A percentile compares a stretch with the other conserved stretches of the same genome.
Conservation (phyloP, 2,329 filamentous ascomycete genomes). For the Botrytis paeoniae region DNA sequence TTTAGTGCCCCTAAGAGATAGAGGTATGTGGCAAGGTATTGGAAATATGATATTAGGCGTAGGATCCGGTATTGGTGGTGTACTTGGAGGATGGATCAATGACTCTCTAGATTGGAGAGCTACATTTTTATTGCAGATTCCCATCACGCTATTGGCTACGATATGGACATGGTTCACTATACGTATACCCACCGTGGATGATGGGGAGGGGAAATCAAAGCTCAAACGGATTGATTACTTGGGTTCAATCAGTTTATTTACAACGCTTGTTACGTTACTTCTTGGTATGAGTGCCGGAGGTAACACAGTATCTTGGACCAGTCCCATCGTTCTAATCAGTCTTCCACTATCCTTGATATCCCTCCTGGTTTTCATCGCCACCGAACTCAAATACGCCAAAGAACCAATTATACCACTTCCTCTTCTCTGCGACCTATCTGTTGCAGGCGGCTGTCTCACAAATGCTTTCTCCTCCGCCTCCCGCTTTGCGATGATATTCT, state of each 20-base stretch:
- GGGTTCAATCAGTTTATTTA: conserved; percentile 62
- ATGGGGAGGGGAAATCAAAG: conserved; percentile 8
- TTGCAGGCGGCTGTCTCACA: conserved; percentile 64
- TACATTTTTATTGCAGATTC: conserved; percentile 15
- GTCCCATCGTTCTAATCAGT: conserved; percentile 51
- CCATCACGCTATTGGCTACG: conserved; percentile 8
- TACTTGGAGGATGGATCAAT: conserved; percentile 66
- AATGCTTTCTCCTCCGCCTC: conserved; percentile 69
- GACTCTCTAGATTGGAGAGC: conserved; percentile 69
- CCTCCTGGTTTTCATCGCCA: conserved; percentile 50
- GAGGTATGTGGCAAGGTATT: conserved; percentile 62
- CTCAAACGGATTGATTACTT: conserved; percentile 66
- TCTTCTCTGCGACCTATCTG: conserved; percentile 60
- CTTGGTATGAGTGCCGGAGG: conserved; percentile 65
- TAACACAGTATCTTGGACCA: conserved; percentile 56
- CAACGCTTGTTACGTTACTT: conserved; percentile 67
- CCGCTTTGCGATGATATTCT: conserved; percentile 59
- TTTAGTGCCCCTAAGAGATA: conserved; percentile 10
- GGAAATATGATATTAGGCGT: conserved; percentile 69
- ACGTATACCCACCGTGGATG: conserved; percentile 6
- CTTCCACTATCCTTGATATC: conserved; percentile 39
- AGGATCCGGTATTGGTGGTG: conserved; percentile 68
- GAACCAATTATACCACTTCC: conserved; percentile 56
- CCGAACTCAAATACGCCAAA: conserved; percentile 50
- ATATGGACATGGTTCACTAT: conserved; percentile 12